Evolutionary conservation across 441 rosid species (phyloP).

Genomic region (Euphorbia celastroides): DNA sequence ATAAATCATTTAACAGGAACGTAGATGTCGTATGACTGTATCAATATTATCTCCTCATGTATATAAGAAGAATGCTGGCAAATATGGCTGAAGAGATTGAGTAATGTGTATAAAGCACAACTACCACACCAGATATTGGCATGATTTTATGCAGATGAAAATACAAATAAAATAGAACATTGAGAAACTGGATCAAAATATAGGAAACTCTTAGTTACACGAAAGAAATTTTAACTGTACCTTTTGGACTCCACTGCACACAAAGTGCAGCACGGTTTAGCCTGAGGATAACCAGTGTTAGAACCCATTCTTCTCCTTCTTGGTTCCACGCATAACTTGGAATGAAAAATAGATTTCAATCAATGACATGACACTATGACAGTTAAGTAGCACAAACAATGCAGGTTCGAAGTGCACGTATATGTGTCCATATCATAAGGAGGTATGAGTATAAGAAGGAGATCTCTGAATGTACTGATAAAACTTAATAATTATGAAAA

Average conservation of each 20-base stretch:
- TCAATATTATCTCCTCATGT: not conserved
- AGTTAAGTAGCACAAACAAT: not conserved
- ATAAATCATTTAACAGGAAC: not conserved
- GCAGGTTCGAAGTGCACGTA: not conserved
- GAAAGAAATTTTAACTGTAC: slow-evolving; percentile 30
- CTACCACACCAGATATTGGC: too few relatives aligned
- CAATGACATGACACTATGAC: slow-evolving; percentile 9
- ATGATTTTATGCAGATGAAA: not conserved
- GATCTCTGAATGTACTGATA: not conserved
- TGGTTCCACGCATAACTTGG: slow-evolving; percentile 87
- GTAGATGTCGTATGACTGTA: not conserved
- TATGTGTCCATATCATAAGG: not conserved
- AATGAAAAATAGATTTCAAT: slow-evolving; percentile 11
- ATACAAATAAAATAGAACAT: not conserved
- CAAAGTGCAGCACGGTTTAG: slow-evolving; percentile 96
- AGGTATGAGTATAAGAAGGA: not conserved
- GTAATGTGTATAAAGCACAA: not conserved
- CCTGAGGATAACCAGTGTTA: slow-evolving; percentile 93
- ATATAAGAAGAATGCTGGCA: not conserved
- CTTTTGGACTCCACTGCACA: slow-evolving; percentile 95
- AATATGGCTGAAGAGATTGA: not conserved
- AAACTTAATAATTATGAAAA: not conserved
- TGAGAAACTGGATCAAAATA: not conserved
- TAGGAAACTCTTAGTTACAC: slow-evolving; percentile 4
- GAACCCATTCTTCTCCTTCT: slow-evolving; percentile 90